Evolutionary conservation across 164 flowering plant genomes (phyloP).

Genomic region (grape (Vitis vinifera)): ASM3070453v1 NC_081813.1:7030001-7030500

Average conservation of each 20-base stretch:
- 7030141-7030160: too few species aligned
- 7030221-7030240: neutral
- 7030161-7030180: neutral
- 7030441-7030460: neutral
- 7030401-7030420: neutral
- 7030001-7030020: too few species aligned
- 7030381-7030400: slow-evolving; percentile 5
- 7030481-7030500: too few species aligned
- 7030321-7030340: slow-evolving; percentile 69
- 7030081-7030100: too few species aligned
- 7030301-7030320: slow-evolving; percentile 56
- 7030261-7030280: neutral
- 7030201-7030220: neutral
- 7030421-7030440: neutral
- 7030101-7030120: too few species aligned
- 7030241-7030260: neutral
- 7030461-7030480: too few species aligned
- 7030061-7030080: too few species aligned
- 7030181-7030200: neutral
- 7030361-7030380: slow-evolving; percentile 31
- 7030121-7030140: too few species aligned
- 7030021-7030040: too few species aligned
- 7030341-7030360: slow-evolving; percentile 45
- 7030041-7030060: too few species aligned
- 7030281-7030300: slow-evolving; percentile 59